Percentiles rank a stretch among this genome's conserved stretches.
These are phyloP conservation scores for Tylopilus plumbeoviolaceoides DNA, from an alignment of 768 basidiomycete species.

Conservation along the genomic window DNA sequence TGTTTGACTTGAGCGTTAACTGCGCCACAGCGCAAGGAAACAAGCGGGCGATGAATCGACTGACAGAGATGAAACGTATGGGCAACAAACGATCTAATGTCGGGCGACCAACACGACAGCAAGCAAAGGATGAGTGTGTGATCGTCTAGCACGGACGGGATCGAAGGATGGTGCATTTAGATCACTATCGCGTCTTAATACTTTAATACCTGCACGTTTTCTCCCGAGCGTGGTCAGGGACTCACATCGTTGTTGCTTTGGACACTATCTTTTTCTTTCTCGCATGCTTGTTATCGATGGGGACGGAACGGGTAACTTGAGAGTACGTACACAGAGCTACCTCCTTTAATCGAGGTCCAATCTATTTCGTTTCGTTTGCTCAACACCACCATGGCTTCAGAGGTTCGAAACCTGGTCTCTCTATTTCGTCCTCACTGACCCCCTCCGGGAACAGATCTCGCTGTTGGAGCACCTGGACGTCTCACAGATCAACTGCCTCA, in stretches of 20 bases:
- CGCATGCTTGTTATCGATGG: constrained; percentile 18
- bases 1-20: constrained; percentile 1
- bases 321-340: constrained; percentile 1
- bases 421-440: constrained; percentile 7
- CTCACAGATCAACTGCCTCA: constrained; percentile 64
- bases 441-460: constrained; percentile 37
- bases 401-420: constrained; percentile 22
- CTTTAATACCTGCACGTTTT: constrained; percentile 15
- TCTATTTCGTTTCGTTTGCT: neutral
- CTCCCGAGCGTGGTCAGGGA: constrained; percentile 1
- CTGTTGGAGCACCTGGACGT: constrained; percentile 56
- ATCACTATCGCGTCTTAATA: constrained; percentile 4
- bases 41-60: constrained; percentile 91
- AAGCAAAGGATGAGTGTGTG: constrained; percentile 92
- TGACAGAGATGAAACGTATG: constrained; percentile 93
- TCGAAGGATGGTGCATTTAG: constrained; percentile 7
- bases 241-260: constrained; percentile 8
- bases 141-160: constrained; percentile 50
- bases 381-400: constrained; percentile 19
- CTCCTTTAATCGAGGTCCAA: constrained; percentile 11
- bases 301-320: neutral
- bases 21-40: constrained; percentile 84
- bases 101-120: constrained; percentile 85
- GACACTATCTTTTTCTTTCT: neutral
- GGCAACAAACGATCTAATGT: constrained; percentile 75